Evolutionary conservation across 345 rosid genomes (phyloP), one percentile per base, ranked within the genome.

Genomic region (Lepidium africanum): DNA sequence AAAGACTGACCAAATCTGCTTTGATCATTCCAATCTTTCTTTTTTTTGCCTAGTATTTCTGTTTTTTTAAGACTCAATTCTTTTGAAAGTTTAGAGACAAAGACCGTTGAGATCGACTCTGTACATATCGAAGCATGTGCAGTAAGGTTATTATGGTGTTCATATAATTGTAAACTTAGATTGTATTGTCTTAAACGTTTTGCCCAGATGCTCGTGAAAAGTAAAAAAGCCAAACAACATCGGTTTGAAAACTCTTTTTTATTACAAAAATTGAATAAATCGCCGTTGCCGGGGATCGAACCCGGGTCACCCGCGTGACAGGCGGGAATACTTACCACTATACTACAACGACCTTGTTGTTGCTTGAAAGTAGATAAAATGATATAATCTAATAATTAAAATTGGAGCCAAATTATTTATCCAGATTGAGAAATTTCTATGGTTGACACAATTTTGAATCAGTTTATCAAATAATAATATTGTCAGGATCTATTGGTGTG

Each of bases 301-400:
- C 92, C 82, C 95, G 91, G 93, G 97, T 86, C 96, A 47, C 94
- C 94, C 87, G 87, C 86, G 95, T 91, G 99, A 91, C 95, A 87
- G 97, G 85, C 89, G 86, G 89, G 85, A 79, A 88, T 87, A 84
- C 96, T 86, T 1, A 88, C 93, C 97, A 85, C 98, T 83, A 86
- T 90, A 92, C 62, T 57, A 57, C 45, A 57, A 57, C 62, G 62
- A 36, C 43, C 0, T 56, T 17, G 15, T 17, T 36, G 27, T 5
- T 53, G 0, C 0, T 0, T 0, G 0, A 2, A 0, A 3, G 3
- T 7, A 7, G 3, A 3, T 3, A 3, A 0, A 0, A 0, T 0
- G 0, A 57, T 38, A 7, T 19, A 17, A 7, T 2, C 0, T n/a
- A 0, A n/a, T 1, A 3, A 0, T 23, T 4, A 2, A 1, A 0